Evolutionary conservation across 768 basidiomycete genomes (phyloP), one percentile per base, ranked within the genome.

Genomic region (Lactifluus hygrophoroides): DNA sequence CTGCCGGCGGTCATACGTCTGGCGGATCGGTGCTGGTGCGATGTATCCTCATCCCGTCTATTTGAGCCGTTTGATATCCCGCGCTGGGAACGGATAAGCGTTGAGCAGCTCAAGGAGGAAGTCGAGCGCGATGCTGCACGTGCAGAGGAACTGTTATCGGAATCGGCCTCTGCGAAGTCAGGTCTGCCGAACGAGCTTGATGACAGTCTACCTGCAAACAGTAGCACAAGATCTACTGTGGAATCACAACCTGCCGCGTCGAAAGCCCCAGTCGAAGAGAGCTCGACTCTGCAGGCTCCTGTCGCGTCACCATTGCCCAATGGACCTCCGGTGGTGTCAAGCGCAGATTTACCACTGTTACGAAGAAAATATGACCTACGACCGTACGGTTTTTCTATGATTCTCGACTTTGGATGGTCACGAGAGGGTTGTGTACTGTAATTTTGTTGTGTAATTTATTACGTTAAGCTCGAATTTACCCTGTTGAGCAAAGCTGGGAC

Each of bases 1-100:
- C 62, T 80, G 5, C 85, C 85, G 0, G 70, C 77, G 2, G 77
- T 81, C 46, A 81, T 92, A 49, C 82, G 80, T 27, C 77, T 88
- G 3, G 76, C 79, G 4, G 90, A 92, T 64, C 82, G 89, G 46
- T 93, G 90, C 67, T 93, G 90, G 90, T 92, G 90, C 64, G 90
- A 92, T 66, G 74, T 90, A 59, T 80, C 83, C 19, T 72, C 74
- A 17, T 76, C 76, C 17, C 77, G 78, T 14, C 74, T 90, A 58
- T 93, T 92, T 64, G 82, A 86, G 61, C 85, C 88, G 7, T 90
- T 84, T 71, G 85, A 91, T 62, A 74, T 84, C 47, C 80, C 86
- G 32, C 76, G 76, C 47, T 93, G 90, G 90, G 90, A 92, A 67
- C 69, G 71, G 61, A 69, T 77, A 56, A 88, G 86, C 64, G 76